Evolutionary conservation across 2,329 filamentous ascomycete species (phyloP), one percentile per base, ranked within the genome.

Genomic region (Byssochlamys sp.): DNA sequence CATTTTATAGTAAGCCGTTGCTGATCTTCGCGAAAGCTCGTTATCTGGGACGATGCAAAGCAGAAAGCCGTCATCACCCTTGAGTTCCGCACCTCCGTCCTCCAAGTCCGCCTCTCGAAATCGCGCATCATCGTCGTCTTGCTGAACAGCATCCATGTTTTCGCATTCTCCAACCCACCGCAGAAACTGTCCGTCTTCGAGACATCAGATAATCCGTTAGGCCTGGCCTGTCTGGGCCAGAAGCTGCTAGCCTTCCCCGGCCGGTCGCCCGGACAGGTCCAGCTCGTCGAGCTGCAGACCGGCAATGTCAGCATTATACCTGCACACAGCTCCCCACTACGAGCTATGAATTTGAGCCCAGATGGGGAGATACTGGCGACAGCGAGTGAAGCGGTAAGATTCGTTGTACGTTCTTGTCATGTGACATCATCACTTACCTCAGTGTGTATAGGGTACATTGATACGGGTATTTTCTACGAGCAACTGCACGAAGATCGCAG

Each of bases 301-400:
- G 85, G 86, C 54, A 92, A 89, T 66, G 90, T 97, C 62, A 95
- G 88, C 75, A 96, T 99, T 70, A 90, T 97, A 59, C 90, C 91
- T 0, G 94, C 92, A 2, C 94, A 99, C 71, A 86, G 87, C 3
- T 87, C 88, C 0, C 80, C 88, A 0, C 77, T 99, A 19, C 84
- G 88, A 59, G 90, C 91, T 49, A 80, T 99, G 62, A 83, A 86
- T 10, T 77, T 99, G 35, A 95, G 90, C 64, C 81, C 80, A 0
- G 89, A 96, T 67, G 91, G 89, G 2, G 83, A 90, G 53, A 75
- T 95, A 14, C 77, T 97, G 29, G 94, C 91, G 12, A 96, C 91
- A 1, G 92, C 92, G 10, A 96, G 91, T 71, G 89, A 96, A 73
- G 89, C 83, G 63, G 82, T 83, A 77, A 61, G 69, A 63, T 50